phyloP scores from a whole-genome alignment of 331 rosid species.

The Pyrus hybrid region DNA sequence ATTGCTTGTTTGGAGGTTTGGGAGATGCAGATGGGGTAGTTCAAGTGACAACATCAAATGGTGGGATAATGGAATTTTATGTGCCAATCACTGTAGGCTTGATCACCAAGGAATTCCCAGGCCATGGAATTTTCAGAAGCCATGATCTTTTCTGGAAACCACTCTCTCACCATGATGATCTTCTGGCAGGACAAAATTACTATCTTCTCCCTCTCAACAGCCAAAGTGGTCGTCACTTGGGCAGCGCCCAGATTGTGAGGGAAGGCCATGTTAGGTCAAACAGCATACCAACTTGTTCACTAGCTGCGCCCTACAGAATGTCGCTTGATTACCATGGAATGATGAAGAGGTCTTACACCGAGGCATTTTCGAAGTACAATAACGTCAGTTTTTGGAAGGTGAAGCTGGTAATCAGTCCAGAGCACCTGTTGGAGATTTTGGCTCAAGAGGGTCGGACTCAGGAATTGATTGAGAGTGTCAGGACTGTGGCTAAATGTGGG shows the following conservation, averaged over 20 bases:
- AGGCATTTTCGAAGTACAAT: conserved; percentile 28
- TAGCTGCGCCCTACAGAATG: conserved; percentile 53
- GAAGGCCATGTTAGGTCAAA: conserved; percentile 57
- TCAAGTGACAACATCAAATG: conserved; percentile 56
- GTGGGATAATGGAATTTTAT: conserved; percentile 77
- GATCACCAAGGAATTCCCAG: conserved; percentile 56
- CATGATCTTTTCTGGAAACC: conserved; percentile 64
- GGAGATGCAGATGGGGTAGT: conserved; percentile 40
- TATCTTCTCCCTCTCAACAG: conserved; percentile 42
- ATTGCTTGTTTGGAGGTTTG: conserved; percentile 59
- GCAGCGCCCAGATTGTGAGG: conserved; percentile 6
- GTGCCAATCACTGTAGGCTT: conserved; percentile 45
- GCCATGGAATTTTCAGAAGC: conserved; percentile 56
- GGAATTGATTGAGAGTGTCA: conserved; percentile 67
- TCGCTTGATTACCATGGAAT: conserved; percentile 54
- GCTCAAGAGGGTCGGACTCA: conserved; percentile 56
- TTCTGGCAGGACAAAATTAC: conserved; percentile 55
- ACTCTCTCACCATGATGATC: conserved; percentile 36
- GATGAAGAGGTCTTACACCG: conserved; percentile 42
- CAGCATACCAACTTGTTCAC: conserved; percentile 40
- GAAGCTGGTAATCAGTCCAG: conserved; percentile 60
- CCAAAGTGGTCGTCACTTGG: conserved; percentile 8
- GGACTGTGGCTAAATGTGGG: conserved; percentile 78
- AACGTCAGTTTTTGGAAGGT: conserved; percentile 63
- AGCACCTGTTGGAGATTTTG: conserved; percentile 57